Base-by-base conservation (phyloP, 371 early-diverging fungal species). In the Haplosporangium sp. region DNA sequence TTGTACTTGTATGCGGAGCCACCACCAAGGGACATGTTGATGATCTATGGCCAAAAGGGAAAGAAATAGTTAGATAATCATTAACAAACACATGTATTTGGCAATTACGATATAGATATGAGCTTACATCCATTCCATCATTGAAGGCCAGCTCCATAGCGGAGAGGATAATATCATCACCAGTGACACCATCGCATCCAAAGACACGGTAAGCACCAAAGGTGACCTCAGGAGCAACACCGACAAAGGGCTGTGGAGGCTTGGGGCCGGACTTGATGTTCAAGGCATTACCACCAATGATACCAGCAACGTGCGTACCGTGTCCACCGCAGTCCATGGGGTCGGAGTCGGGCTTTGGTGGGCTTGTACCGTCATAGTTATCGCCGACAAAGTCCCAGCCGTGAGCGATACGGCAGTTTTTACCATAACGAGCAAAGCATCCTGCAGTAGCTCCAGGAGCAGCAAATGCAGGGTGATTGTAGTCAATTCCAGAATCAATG, bases 21-120 rank as follows among this genome's bases (percentile, higher is more conserved):
- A n/a, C 85, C 86, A 55, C 94, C 94, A 47, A 94, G 67, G 67
- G 92, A 92, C 83, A 94, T 76, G 83, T 88, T 92, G 71, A 92
- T 87, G 57, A 92, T 81, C 63, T 74, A 61, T 2, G 35, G 17
- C 7, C 9, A 13, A n/a, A 48, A 34, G 35, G 1, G 0, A 27
- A 20, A 38, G 44, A 17, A 20, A 19, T 10, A 11, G 38, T 42
- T 34, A 40, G 42, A 34, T 15, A 11, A 17, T 39, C 15, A 10
- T 19, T 5, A 34, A 17, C 10, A 20, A n/a, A 15, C 19, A 19
- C 19, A 20, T 20, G 11, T 58, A 35, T 59, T 3, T 38, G 39
- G n/a, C 13, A 8, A 38, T 17, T 0, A 19, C n/a, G 27, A 27
- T 42, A 59, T 27, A 45, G 17, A 15, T 20, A 59, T 57, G 62